Evolutionary conservation across 1,284 basidiomycete species (phyloP).

Genomic region (Kwoniella shivajii): DNA sequence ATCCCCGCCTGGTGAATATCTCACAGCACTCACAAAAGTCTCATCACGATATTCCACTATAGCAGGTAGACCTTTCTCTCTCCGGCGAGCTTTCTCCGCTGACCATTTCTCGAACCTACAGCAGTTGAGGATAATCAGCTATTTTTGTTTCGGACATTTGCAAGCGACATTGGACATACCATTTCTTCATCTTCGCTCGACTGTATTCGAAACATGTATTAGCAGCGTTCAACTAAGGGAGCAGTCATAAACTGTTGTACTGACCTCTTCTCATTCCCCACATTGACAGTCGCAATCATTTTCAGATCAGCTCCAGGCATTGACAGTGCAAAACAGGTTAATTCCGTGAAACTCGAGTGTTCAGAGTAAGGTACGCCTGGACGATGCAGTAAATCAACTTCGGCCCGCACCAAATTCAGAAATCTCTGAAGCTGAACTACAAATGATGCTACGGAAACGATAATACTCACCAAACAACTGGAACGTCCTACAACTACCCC

Average conservation of each 20-base stretch:
- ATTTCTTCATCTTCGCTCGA: conserved; percentile 78
- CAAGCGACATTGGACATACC: conserved; percentile 29
- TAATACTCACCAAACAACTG: conserved; percentile 67
- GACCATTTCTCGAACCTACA: conserved; percentile 80
- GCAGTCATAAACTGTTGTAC: conserved; percentile 1
- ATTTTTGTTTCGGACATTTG: background rate
- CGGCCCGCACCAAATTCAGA: too few relatives aligned
- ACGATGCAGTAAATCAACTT: too few relatives aligned
- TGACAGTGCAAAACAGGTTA: conserved; percentile 89
- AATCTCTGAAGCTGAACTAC: too few relatives aligned
- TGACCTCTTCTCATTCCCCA: conserved; percentile 69
- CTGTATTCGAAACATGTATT: too few relatives aligned
- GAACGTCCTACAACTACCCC: conserved; percentile 68
- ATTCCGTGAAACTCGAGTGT: conserved; percentile 90
- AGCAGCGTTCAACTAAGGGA: too few relatives aligned
- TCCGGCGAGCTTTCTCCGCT: conserved; percentile 68
- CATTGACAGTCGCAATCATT: conserved; percentile 96
- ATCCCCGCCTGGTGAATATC: background rate
- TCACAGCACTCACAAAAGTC: conserved; percentile 43
- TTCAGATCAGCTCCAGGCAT: conserved; percentile 66
- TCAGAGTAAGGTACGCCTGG: conserved; percentile 88
- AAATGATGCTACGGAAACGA: conserved; percentile 10
- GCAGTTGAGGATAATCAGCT: background rate
- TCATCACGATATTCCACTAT: conserved; percentile 63
- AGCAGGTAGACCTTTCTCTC: conserved; percentile 55